These are phyloP conservation scores for Hygrophorus russula DNA, from an alignment of 768 basidiomycete species.

Conservation along the genomic window DNA sequence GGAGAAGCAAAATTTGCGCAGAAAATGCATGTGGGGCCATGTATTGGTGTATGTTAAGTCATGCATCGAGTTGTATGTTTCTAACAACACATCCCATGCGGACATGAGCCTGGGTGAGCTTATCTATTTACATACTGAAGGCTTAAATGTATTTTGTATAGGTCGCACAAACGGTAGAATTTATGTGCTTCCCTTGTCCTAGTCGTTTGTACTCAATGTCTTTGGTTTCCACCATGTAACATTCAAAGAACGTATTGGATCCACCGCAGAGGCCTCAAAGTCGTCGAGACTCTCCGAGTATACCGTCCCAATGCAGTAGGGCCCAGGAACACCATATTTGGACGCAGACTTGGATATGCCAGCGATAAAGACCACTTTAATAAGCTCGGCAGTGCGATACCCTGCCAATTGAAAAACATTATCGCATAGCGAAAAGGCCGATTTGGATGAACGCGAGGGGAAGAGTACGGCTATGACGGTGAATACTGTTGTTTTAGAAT, in stretches of 20 bases:
- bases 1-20: conserved; percentile 57
- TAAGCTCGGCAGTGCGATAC: conserved; percentile 20
- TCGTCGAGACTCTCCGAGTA: conserved; percentile 56
- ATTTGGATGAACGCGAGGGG: background rate
- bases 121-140: conserved; percentile 47
- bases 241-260: conserved; percentile 57
- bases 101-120: no score
- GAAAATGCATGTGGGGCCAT: conserved; percentile 62
- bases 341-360: conserved; percentile 22
- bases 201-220: conserved; percentile 51
- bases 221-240: conserved; percentile 73
- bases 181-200: conserved; percentile 69
- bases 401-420: conserved; percentile 11
- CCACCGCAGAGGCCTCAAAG: conserved; percentile 42
- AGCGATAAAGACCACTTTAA: conserved; percentile 37
- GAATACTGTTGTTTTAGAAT: no score
- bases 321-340: conserved; percentile 33
- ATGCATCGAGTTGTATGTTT: conserved; percentile 53
- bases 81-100: no score
- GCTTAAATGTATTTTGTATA: conserved; percentile 59
- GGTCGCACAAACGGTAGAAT: conserved; percentile 44
- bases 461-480: no score
- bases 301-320: conserved; percentile 41
- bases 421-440: conserved; percentile 6
- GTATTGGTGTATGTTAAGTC: conserved; percentile 60